phyloP scores from a whole-genome alignment of 176 grass and related monocot genomes.

The Phoenix roebelenii region DNA sequence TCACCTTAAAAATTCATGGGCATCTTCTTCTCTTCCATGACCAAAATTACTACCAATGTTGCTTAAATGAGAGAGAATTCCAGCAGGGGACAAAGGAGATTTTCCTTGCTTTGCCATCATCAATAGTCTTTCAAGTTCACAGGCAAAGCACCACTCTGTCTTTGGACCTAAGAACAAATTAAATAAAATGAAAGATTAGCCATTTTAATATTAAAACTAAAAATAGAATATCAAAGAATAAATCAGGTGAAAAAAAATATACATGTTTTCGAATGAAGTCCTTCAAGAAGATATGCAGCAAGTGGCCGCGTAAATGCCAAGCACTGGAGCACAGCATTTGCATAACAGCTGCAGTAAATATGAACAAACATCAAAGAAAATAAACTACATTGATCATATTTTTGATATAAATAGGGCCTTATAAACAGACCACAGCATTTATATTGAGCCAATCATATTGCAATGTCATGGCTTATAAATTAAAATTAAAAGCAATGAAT shows the following conservation, averaged over 20 bases:
- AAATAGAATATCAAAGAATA: conserved; percentile 2
- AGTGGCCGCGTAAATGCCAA: conserved; percentile 88
- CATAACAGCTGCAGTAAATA: conserved; percentile 72
- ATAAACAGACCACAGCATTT: too few species aligned
- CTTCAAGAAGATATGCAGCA: conserved; percentile 63
- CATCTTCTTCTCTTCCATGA: conserved; percentile 53
- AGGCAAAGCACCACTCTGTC: conserved; percentile 77
- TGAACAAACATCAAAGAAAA: conserved; percentile 1
- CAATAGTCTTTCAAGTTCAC: conserved; percentile 73
- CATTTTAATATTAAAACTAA: conserved; percentile 3
- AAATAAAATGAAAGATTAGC: conserved; percentile 9
- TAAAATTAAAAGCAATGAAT: too few species aligned
- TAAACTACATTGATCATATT: too few species aligned
- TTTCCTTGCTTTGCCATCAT: conserved; percentile 42
- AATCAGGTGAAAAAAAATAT: conserved; percentile 13
- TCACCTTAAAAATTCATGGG: conserved; percentile 94
- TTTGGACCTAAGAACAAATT: conserved; percentile 43
- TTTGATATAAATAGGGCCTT: too few species aligned
- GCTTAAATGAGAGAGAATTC: conserved; percentile 56
- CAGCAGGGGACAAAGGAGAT: conserved; percentile 51
- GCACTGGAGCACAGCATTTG: conserved; percentile 89
- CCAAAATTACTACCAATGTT: conserved; percentile 56
- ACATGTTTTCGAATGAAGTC: conserved; percentile 78
- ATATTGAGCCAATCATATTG: too few species aligned
- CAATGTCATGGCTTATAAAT: too few species aligned